Conservation (phyloP, 1,139 yeast genomes). For the Saccharomyces hybrid region DNA sequence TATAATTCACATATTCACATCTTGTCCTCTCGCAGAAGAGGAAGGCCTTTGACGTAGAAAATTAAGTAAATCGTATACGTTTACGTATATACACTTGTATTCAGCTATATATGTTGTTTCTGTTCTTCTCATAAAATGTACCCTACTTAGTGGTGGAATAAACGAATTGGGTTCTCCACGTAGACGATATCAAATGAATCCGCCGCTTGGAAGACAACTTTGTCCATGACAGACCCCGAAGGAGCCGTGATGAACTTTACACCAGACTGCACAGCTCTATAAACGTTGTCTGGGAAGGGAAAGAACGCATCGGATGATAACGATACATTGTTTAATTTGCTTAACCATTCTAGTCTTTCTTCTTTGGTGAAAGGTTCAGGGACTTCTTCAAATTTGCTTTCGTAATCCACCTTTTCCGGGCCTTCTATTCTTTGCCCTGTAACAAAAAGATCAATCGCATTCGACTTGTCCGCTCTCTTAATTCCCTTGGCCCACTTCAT, state of each 20-base stretch:
- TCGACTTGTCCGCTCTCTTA: constrained; percentile 97
- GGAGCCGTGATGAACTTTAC: constrained; percentile 95
- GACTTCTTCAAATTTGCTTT: constrained; percentile 72
- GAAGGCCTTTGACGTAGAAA: neutral
- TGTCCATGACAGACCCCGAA: constrained; percentile 95
- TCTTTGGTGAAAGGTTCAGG: constrained; percentile 76
- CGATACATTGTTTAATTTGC: constrained; percentile 75
- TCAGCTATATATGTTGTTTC: neutral
- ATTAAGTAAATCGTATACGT: neutral
- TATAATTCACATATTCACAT: neutral
- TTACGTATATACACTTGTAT: neutral
- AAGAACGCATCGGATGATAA: constrained; percentile 96
- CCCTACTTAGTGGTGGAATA: constrained; percentile 83
- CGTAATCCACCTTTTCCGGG: constrained; percentile 90
- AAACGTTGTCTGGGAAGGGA: constrained; percentile 99
- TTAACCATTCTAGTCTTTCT: constrained; percentile 85
- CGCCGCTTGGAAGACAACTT: constrained; percentile 93
- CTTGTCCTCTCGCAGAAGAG: neutral
- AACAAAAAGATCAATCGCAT: constrained; percentile 91
- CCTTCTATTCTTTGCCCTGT: constrained; percentile 86
- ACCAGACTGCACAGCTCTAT: constrained; percentile 94
- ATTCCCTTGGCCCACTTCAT: constrained; percentile 98
- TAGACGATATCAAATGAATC: constrained; percentile 81
- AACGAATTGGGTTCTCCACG: constrained; percentile 91
- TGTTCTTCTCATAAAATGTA: neutral